These are phyloP conservation scores for Bondarzewia mesenterica DNA, from an alignment of 1,284 basidiomycete genomes.

Conservation along the genomic window DNA sequence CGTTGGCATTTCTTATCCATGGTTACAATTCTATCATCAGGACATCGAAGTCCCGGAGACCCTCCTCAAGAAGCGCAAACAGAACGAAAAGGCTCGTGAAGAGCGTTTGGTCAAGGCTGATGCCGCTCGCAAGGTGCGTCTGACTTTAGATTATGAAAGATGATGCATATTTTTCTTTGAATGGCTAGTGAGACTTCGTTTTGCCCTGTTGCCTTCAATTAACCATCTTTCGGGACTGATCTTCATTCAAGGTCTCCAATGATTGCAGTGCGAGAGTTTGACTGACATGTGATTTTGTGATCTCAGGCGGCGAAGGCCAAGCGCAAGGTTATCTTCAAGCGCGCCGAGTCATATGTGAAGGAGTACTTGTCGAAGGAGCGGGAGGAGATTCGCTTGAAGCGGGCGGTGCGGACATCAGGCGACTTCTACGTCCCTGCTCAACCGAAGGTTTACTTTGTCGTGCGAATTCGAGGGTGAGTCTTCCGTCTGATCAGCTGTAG, in stretches of 20 bases:
- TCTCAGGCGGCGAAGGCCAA: slow-evolving; percentile 80
- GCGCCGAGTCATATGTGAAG: slow-evolving; percentile 97
- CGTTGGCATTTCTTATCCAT: not conserved
- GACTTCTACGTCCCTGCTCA: slow-evolving; percentile 98
- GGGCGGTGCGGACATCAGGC: slow-evolving; percentile 85
- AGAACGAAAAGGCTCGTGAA: slow-evolving; percentile 95
- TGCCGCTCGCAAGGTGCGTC: slow-evolving; percentile 87
- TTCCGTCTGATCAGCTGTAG: not conserved
- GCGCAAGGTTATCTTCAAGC: slow-evolving; percentile 99
- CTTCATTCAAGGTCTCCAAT: slow-evolving; percentile 1
- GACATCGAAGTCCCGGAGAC: slow-evolving; percentile 95
- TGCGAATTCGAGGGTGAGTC: slow-evolving; percentile 89
- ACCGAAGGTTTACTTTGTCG: slow-evolving; percentile 96
- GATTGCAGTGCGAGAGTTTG: too few relatives aligned
- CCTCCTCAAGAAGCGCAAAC: slow-evolving; percentile 98
- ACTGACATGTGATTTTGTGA: slow-evolving; percentile 26
- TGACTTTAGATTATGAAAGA: slow-evolving; percentile 23
- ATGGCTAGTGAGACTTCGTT: slow-evolving; percentile 56
- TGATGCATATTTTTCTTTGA: slow-evolving; percentile 81
- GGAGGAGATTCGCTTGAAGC: slow-evolving; percentile 95
- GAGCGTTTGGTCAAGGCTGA: slow-evolving; percentile 84
- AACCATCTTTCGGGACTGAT: slow-evolving; percentile 99
- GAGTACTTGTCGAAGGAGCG: slow-evolving; percentile 91
- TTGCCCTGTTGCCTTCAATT: slow-evolving; percentile 75
- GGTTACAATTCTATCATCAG: slow-evolving; percentile 28